phyloP scores from a whole-genome alignment of 2,329 filamentous ascomycete species.

The Fusarium citri region DNA sequence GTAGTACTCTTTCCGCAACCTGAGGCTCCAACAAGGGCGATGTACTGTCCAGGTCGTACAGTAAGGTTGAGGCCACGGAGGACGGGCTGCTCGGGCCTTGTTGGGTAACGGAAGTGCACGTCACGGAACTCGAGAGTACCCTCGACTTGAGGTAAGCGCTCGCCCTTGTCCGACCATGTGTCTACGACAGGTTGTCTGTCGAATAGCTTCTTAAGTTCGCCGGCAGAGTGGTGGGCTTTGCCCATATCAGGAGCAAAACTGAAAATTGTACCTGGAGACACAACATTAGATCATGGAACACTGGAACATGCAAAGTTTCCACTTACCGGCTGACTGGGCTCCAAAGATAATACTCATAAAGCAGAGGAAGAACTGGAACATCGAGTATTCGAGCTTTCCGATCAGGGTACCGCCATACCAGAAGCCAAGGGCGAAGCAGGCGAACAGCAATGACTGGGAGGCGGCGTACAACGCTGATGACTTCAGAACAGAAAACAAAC shows the following conservation, averaged over 20 bases:
- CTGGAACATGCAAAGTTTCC: neutral
- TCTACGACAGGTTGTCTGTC: conserved; percentile 86
- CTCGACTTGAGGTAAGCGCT: conserved; percentile 70
- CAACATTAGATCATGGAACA: conserved; percentile 59
- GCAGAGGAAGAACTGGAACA: conserved; percentile 93
- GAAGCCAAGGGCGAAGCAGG: conserved; percentile 88
- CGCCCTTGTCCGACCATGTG: conserved; percentile 79
- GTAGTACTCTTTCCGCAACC: conserved; percentile 96
- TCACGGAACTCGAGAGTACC: conserved; percentile 89
- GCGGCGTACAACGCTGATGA: conserved; percentile 84
- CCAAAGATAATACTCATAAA: conserved; percentile 91
- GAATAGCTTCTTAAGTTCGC: conserved; percentile 83
- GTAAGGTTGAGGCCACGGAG: conserved; percentile 83
- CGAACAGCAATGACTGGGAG: conserved; percentile 85
- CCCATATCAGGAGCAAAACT: conserved; percentile 93
- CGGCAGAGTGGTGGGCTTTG: conserved; percentile 87
- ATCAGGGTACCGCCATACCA: conserved; percentile 90
- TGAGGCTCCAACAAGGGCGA: conserved; percentile 91
- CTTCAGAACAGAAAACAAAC: conserved; percentile 78
- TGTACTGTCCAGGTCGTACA: conserved; percentile 82
- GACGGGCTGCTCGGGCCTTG: conserved; percentile 90
- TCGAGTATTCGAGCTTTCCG: conserved; percentile 73
- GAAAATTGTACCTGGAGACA: conserved; percentile 90
- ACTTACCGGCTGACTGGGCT: conserved; percentile 77
- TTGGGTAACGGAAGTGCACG: conserved; percentile 95